phyloP scores from a whole-genome alignment of 345 rosid genomes.

The Arabidopsis arenosa region DNA sequence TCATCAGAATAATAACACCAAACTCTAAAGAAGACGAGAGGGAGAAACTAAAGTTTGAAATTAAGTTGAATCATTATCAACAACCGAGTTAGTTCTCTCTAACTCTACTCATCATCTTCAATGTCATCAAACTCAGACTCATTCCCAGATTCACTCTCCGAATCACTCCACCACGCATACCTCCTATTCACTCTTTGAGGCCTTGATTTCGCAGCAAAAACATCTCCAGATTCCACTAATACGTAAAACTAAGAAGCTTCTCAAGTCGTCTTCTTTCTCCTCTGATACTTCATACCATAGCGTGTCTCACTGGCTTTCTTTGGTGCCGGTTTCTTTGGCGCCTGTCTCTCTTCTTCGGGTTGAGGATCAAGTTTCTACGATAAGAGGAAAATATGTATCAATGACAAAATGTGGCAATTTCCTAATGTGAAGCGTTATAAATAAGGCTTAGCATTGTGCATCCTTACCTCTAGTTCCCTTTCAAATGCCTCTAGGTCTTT shows the following conservation, averaged over 20 bases:
- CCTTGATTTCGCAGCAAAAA: slow-evolving; percentile 47
- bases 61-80: not conserved
- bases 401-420: not conserved
- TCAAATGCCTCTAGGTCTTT: slow-evolving; percentile 76
- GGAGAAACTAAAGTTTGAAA: not conserved
- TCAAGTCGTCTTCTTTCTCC: no score
- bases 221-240: slow-evolving; percentile 11
- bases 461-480: slow-evolving; percentile 68
- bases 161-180: slow-evolving; percentile 71
- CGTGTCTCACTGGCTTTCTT: slow-evolving; percentile 47
- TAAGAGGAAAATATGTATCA: slow-evolving; percentile 2
- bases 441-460: slow-evolving; percentile 2
- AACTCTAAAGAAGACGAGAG: not conserved
- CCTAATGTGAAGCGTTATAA: not conserved
- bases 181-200: slow-evolving; percentile 66
- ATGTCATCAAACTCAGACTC: slow-evolving; percentile 65
- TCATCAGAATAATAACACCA: not conserved
- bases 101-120: slow-evolving; percentile 47
- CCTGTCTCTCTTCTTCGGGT: slow-evolving; percentile 55
- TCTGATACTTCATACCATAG: no score
- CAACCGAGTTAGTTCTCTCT: slow-evolving; percentile 23
- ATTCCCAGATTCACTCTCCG: slow-evolving; percentile 59
- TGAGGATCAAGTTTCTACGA: slow-evolving; percentile 66
- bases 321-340: slow-evolving; percentile 52
- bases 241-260: no score